A percentile compares a stretch with the other conserved stretches of the same genome.
phyloP scores from a whole-genome alignment of 139 green algal species.

The Protoeuglena noctilucae region DNA sequence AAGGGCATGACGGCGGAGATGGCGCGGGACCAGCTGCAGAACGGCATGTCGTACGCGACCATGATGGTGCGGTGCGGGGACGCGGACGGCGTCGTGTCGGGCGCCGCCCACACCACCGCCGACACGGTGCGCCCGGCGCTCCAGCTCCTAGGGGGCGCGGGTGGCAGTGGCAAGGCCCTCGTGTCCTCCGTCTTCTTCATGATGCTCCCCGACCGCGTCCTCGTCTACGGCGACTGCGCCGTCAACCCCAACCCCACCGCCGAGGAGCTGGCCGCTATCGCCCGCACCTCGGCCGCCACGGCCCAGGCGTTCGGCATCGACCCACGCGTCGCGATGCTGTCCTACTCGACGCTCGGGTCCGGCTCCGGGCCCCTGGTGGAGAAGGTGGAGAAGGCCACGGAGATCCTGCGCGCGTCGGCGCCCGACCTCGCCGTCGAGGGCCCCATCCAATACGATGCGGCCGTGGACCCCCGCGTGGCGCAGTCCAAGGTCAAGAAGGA shows the following conservation, averaged over 20 bases:
- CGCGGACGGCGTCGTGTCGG: conserved; percentile 75
- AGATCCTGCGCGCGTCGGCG: conserved; percentile 28
- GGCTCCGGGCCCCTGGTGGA: conserved; percentile 49
- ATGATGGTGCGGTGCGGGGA: conserved; percentile 64
- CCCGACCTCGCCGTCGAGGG: conserved; percentile 57
- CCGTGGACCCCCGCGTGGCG: conserved; percentile 57
- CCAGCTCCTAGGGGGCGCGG: conserved; percentile 43
- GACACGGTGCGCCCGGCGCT: conserved; percentile 73
- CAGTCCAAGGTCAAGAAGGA: conserved; percentile 51
- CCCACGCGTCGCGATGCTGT: conserved; percentile 75
- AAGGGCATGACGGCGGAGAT: conserved; percentile 57
- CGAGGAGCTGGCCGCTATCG: conserved; percentile 64
- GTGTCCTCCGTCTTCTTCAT: conserved; percentile 86
- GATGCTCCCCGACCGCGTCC: conserved; percentile 67
- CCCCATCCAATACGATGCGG: conserved; percentile 60
- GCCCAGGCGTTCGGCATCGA: conserved; percentile 67
- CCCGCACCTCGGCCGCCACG: conserved; percentile 51
- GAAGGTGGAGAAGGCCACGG: conserved; percentile 56
- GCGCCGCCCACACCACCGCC: conserved; percentile 72
- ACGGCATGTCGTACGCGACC: conserved; percentile 44
- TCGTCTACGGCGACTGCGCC: conserved; percentile 81
- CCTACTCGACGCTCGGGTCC: conserved; percentile 61
- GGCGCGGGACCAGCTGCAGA: conserved; percentile 38
- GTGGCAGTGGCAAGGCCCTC: conserved; percentile 4
- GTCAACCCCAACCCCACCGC: conserved; percentile 64